phyloP scores from a whole-genome alignment of 1,284 basidiomycete species.

The Fomitiporia mediterranea region DNA sequence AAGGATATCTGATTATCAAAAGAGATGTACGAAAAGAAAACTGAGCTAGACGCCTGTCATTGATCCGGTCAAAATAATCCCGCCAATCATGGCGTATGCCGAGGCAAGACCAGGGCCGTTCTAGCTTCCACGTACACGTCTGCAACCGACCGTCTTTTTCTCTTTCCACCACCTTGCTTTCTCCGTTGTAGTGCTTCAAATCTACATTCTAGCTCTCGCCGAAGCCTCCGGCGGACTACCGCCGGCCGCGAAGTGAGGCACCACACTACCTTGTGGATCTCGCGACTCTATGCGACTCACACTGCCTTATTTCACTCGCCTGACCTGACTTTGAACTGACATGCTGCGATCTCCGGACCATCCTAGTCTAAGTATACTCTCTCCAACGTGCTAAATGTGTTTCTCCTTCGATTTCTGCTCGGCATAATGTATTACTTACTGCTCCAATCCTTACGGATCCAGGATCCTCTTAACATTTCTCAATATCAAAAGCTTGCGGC shows the following conservation, averaged over 20 bases:
- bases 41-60: neutral
- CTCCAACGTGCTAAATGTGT: neutral
- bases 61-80: constrained; percentile 6
- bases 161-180: neutral
- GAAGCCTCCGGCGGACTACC: no score
- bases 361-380: neutral
- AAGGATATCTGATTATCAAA: no score
- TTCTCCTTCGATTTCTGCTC: neutral
- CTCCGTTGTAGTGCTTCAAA: neutral
- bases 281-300: no score
- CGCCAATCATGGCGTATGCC: neutral
- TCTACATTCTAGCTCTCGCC: neutral
- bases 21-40: no score
- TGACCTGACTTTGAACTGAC: constrained; percentile 6
- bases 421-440: no score
- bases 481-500: no score
- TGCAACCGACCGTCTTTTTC: no score
- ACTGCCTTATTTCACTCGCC: neutral
- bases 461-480: no score
- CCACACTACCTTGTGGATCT: neutral
- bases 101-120: neutral
- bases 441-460: no score
- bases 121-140: no score
- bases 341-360: neutral
- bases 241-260: neutral